Conservation (phyloP, 1,284 basidiomycete genomes). For the Paramarasmius palmivorus region DNA sequence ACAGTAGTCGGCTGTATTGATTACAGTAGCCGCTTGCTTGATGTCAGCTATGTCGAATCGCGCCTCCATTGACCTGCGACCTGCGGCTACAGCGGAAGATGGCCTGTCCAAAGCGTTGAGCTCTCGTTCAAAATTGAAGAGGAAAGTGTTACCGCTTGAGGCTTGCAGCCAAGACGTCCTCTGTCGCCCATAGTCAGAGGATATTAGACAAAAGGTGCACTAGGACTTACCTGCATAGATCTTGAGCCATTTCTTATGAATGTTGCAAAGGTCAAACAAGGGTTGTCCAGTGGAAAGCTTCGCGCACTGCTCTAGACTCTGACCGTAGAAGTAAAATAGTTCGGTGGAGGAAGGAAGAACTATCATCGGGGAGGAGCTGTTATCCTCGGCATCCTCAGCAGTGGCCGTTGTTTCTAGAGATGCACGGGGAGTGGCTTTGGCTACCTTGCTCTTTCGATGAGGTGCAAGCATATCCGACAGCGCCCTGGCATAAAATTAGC, state of each 20-base stretch:
- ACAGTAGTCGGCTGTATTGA: slow-evolving; percentile 99
- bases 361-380: slow-evolving; percentile 48
- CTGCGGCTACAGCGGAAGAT: slow-evolving; percentile 27
- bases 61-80: slow-evolving; percentile 74
- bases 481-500: slow-evolving; percentile 44
- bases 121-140: neutral
- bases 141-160: slow-evolving; percentile 56
- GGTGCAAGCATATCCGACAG: slow-evolving; percentile 81
- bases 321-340: slow-evolving; percentile 96
- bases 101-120: slow-evolving; percentile 35
- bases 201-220: no score
- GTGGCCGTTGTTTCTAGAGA: slow-evolving; percentile 63
- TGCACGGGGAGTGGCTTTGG: slow-evolving; percentile 49
- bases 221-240: slow-evolving; percentile 84
- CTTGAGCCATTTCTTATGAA: slow-evolving; percentile 93
- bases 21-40: slow-evolving; percentile 79
- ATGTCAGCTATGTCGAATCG: slow-evolving; percentile 75
- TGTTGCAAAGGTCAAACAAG: slow-evolving; percentile 73
- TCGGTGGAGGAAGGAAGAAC: slow-evolving; percentile 95
- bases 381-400: slow-evolving; percentile 42
- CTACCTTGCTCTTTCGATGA: slow-evolving; percentile 60
- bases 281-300: slow-evolving; percentile 82
- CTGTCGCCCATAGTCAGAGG: slow-evolving; percentile 37
- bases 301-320: slow-evolving; percentile 92
- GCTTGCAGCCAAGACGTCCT: slow-evolving; percentile 79